Percentiles rank a stretch among this genome's conserved stretches.
phyloP scores from a whole-genome alignment of 2,329 filamentous ascomycete species.

The Scedosporium apiospermum region DNA sequence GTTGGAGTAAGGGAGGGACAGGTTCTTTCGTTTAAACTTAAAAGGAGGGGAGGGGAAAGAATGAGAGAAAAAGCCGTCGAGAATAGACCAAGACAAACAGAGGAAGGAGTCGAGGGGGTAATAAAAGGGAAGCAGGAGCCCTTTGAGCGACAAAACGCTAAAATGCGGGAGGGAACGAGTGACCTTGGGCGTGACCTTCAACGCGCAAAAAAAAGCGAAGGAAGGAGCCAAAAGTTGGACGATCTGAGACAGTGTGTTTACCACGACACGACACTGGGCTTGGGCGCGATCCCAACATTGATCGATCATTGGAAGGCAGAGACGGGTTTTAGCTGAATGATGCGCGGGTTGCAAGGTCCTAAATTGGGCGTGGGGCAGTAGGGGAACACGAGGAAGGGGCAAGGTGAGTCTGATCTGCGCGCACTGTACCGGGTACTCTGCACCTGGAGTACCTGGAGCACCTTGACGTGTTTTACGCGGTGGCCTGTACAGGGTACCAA shows the following conservation, averaged over 20 bases:
- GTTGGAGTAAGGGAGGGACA: neutral
- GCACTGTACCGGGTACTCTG: neutral
- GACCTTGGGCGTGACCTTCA: neutral
- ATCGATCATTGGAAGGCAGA: no score
- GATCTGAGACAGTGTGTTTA: neutral
- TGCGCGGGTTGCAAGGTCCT: neutral
- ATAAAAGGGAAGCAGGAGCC: no score
- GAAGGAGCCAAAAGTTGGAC: neutral
- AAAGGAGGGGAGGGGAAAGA: constrained; percentile 1
- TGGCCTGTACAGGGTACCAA: neutral
- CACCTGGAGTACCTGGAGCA: neutral
- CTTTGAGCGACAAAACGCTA: no score
- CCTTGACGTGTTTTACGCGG: constrained; percentile 4
- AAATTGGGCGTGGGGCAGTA: neutral
- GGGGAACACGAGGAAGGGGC: neutral
- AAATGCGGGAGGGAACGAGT: no score
- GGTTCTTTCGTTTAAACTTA: neutral
- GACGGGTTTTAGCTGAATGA: no score
- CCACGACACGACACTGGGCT: neutral
- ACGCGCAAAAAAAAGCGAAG: neutral
- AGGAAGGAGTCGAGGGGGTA: no score
- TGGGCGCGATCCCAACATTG: neutral
- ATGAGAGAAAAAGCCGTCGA: neutral
- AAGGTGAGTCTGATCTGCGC: neutral
- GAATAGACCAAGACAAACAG: no score